Evolutionary conservation across 345 rosid species (phyloP).

Genomic region (Murraya koenigii): DNA sequence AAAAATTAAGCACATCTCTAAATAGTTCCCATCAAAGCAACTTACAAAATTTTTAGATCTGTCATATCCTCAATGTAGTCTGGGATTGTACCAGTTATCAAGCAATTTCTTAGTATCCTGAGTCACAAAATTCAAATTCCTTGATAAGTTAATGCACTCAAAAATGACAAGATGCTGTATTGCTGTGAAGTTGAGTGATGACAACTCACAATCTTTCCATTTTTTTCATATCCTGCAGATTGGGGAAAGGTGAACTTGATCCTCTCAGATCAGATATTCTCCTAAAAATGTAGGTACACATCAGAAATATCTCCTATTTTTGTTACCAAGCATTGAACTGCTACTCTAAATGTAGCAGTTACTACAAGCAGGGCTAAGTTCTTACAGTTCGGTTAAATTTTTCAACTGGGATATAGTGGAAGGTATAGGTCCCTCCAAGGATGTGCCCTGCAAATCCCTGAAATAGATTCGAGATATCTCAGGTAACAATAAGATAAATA

Average conservation of each 20-base stretch:
- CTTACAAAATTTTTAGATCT: constrained; percentile 47
- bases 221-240: constrained; percentile 28
- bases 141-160: not conserved
- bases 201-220: constrained; percentile 50
- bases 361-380: not conserved
- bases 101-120: constrained; percentile 70
- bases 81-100: constrained; percentile 50
- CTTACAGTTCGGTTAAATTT: constrained; percentile 60
- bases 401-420: constrained; percentile 48
- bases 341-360: not conserved
- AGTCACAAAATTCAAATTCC: constrained; percentile 5
- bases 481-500: not conserved
- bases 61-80: constrained; percentile 37
- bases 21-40: constrained; percentile 3
- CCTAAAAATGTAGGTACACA: constrained; percentile 30
- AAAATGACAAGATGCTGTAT: not conserved
- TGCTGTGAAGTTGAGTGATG: not conserved
- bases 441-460: constrained; percentile 81
- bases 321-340: not conserved
- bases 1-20: too few relatives aligned
- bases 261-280: constrained; percentile 69
- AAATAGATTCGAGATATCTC: constrained; percentile 5
- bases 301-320: not conserved
- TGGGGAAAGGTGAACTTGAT: constrained; percentile 47
- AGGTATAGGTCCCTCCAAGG: constrained; percentile 92